Conservation (phyloP, 306 rosid species). For the Arachis hypogaea region DNA sequence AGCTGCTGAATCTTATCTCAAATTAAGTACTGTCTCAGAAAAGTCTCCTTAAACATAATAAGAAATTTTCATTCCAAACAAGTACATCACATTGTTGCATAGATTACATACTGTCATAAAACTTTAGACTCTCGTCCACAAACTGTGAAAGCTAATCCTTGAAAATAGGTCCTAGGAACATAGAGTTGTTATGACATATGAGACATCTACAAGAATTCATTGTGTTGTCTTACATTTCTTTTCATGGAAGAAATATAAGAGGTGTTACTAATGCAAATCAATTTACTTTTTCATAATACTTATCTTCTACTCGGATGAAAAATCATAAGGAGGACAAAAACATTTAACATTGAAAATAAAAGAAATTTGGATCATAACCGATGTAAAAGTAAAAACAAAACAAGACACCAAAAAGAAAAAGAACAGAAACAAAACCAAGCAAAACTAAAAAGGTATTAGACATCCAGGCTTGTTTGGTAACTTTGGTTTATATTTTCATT, state of each 20-base stretch:
- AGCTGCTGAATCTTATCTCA: not conserved
- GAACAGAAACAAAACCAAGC: no score
- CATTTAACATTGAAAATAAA: conserved; percentile 13
- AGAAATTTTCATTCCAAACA: not conserved
- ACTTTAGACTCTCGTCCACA: not conserved
- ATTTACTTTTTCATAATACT: conserved; percentile 8
- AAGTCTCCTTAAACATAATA: not conserved
- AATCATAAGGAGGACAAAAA: conserved; percentile 13
- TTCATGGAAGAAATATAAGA: conserved; percentile 10
- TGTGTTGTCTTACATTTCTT: not conserved
- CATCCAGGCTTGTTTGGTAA: not conserved
- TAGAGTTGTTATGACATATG: conserved; percentile 9
- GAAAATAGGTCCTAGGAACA: not conserved
- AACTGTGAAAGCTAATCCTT: not conserved
- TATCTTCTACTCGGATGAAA: conserved; percentile 4
- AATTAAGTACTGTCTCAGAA: not conserved
- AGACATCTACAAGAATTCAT: conserved; percentile 12
- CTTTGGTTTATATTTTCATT: no score
- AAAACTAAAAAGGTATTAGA: not conserved
- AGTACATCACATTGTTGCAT: not conserved
- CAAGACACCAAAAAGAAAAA: no score
- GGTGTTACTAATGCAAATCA: conserved; percentile 2
- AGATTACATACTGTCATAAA: not conserved
- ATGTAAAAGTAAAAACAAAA: not conserved
- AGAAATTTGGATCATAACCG: conserved; percentile 7